Evolutionary conservation across 371 early-diverging fungal genomes (phyloP), one percentile per base, ranked within the genome.

Genomic region (Mucor sp.): DNA sequence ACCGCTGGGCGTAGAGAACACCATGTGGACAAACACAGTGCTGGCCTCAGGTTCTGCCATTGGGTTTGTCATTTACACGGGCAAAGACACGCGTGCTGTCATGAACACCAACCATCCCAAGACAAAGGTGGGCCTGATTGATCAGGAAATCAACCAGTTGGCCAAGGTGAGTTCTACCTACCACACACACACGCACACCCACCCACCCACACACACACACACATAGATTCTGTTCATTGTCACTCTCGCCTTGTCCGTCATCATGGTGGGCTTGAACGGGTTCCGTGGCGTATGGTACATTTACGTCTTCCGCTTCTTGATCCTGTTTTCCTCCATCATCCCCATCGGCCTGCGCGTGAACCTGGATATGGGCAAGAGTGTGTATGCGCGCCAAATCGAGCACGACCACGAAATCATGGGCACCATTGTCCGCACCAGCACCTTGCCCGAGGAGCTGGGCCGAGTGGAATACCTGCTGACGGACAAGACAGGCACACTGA

Each of bases 401-500:
- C 81, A 85, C 17, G 97, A 98, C 68, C 53, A 69, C 4, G 87
- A 90, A 53, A 97, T 97, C 35, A 83, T 85, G 2, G 94, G 87
- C n/a, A 95, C 97, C 0, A 91, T 98, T 48, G 98, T 99, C 9
- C 86, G 99, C 32, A 98, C 95, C 17, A 93, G 93, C 63, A 95
- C 95, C 37, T 90, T 99, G n/a, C 97, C 99, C n/a, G 99, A 99
- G 80, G 99, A 99, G 75, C 88, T 99, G 1, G 99, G 99, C 4
- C 87, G 98, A 25, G 93, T 99, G 23, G 95, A 95, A 61, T 99
- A 99, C 76, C 77, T 99, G 14, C 77, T 99, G 62, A 93, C 97
- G 2, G 99, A 99, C 75, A 99, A 99, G 74, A 99, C 99, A 4
- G 99, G 99, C 9, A 99, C 99, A 9, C 77, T 99, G 70, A 99